A percentile compares a stretch with the other conserved stretches of the same genome.
phyloP scores from a whole-genome alignment of 768 basidiomycete genomes.

The Amanita fuliginea region DNA sequence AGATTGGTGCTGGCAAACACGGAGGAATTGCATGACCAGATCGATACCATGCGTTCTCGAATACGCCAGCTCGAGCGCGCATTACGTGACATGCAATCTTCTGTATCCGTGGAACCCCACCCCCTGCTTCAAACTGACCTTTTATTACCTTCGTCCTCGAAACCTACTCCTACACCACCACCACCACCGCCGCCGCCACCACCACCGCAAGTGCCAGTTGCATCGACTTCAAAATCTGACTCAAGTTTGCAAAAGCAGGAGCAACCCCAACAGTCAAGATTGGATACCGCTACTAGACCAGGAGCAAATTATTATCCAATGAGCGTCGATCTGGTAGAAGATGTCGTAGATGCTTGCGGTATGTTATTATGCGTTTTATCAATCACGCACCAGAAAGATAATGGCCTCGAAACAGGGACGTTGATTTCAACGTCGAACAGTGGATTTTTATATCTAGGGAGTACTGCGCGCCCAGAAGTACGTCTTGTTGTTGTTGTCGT shows the following conservation, averaged over 20 bases:
- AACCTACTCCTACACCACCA: neutral
- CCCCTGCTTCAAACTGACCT: constrained; percentile 24
- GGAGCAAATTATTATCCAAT: constrained; percentile 1
- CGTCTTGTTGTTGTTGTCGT: too few species aligned
- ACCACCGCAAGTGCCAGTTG: neutral
- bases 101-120: constrained; percentile 37
- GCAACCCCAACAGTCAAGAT: neutral
- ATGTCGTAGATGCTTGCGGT: constrained; percentile 33
- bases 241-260: neutral
- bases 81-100: constrained; percentile 36
- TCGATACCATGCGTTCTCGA: constrained; percentile 42
- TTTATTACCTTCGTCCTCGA: neutral
- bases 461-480: constrained; percentile 62
- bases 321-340: constrained; percentile 18
- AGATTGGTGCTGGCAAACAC: constrained; percentile 57
- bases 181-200: neutral
- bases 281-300: neutral
- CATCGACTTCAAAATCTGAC: neutral
- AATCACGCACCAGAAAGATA: constrained; percentile 17
- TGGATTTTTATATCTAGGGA: constrained; percentile 47
- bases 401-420: constrained; percentile 48
- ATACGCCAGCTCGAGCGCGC: constrained; percentile 53
- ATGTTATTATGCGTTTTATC: neutral
- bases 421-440: constrained; percentile 34
- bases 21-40: constrained; percentile 57